Percentiles rank a stretch among this genome's conserved stretches.
Evolutionary conservation across 768 basidiomycete species (phyloP).

Genomic region (Pleurotus citrinopileatus): DNA sequence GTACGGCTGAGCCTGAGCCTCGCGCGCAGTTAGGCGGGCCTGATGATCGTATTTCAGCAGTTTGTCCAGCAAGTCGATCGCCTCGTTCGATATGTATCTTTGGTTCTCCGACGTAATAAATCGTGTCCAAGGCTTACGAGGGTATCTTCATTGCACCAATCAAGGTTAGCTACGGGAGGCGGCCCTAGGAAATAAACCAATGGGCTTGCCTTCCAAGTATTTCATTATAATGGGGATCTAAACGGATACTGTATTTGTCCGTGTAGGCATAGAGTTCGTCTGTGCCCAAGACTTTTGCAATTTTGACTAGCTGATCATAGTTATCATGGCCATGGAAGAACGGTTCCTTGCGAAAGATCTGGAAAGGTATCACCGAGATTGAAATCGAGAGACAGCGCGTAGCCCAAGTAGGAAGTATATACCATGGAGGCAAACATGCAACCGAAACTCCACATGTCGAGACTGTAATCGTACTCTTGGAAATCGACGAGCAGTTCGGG

Average conservation of each 20-base stretch:
- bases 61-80: slow-evolving; percentile 94
- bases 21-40: slow-evolving; percentile 91
- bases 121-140: slow-evolving; percentile 91
- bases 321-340: slow-evolving; percentile 99
- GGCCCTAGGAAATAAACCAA: not conserved
- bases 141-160: slow-evolving; percentile 52
- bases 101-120: slow-evolving; percentile 97
- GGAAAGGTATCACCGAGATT: not conserved
- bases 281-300: slow-evolving; percentile 95
- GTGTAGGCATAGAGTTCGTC: slow-evolving; percentile 92
- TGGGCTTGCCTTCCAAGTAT: slow-evolving; percentile 78
- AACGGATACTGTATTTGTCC: slow-evolving; percentile 92
- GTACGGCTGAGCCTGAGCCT: slow-evolving; percentile 91
- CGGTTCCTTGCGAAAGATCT: slow-evolving; percentile 99
- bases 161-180: no score
- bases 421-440: slow-evolving; percentile 99
- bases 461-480: slow-evolving; percentile 96
- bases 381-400: slow-evolving; percentile 9
- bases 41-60: slow-evolving; percentile 96
- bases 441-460: slow-evolving; percentile 99
- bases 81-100: slow-evolving; percentile 94
- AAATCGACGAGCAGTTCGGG: slow-evolving; percentile 96
- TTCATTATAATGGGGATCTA: slow-evolving; percentile 96
- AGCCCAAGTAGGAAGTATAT: slow-evolving; percentile 19
- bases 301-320: slow-evolving; percentile 97